Evolutionary conservation across 345 rosid genomes (phyloP).

Genomic region (Populus simonii): DNA sequence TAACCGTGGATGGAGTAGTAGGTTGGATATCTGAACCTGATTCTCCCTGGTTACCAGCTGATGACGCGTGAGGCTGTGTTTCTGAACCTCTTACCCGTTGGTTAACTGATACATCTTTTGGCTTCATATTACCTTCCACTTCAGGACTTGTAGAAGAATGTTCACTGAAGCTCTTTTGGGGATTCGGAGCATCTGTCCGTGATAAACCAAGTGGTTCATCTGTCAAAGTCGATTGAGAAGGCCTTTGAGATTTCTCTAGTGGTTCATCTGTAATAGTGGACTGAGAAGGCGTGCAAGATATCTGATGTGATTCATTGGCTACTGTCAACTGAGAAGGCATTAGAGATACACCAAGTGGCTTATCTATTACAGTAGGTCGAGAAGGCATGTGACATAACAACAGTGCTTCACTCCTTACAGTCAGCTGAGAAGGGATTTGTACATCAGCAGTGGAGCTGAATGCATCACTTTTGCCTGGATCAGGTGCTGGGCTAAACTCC

Average conservation of each 20-base stretch:
- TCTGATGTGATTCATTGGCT: neutral
- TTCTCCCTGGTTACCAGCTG: conserved; percentile 14
- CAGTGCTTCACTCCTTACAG: neutral
- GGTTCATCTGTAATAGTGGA: conserved; percentile 2
- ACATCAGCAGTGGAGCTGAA: conserved; percentile 68
- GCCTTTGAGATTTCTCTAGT: neutral
- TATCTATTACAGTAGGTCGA: neutral
- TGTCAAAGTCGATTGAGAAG: too few species aligned
- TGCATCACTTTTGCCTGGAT: conserved; percentile 61
- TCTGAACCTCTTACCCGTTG: conserved; percentile 50
- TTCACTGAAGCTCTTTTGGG: conserved; percentile 39
- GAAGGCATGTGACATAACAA: conserved; percentile 9
- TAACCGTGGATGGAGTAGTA: conserved; percentile 2
- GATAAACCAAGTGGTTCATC: neutral
- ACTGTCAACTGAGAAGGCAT: conserved; percentile 3
- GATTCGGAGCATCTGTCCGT: conserved; percentile 23
- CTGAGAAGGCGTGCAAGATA: conserved; percentile 20
- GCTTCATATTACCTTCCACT: conserved; percentile 38
- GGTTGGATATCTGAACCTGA: conserved; percentile 11
- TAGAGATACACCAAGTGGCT: conserved; percentile 4
- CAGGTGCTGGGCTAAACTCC: conserved; percentile 59
- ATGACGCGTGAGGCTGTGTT: conserved; percentile 42
- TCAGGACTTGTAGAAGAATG: conserved; percentile 45
- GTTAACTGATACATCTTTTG: conserved; percentile 42
- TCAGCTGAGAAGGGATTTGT: conserved; percentile 33